Evolutionary conservation across 2,329 filamentous ascomycete species (phyloP).

Genomic region (Emergomyces africanus): DNA sequence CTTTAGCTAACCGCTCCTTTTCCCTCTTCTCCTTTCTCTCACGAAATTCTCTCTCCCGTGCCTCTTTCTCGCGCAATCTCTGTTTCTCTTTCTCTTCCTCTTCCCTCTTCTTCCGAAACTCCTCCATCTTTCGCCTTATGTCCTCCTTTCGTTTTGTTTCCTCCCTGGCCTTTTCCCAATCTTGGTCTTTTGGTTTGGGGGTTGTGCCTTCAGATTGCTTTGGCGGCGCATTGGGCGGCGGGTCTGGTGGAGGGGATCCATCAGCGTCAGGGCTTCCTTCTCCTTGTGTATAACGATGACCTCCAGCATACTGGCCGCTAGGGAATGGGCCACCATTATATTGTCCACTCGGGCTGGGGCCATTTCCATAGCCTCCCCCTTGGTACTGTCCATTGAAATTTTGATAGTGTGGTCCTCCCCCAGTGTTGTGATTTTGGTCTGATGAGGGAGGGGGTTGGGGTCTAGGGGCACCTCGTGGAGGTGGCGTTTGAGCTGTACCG

Average conservation of each 20-base stretch:
- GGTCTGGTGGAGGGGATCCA: constrained; percentile 2
- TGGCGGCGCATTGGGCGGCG: constrained; percentile 5
- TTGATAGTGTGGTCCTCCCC: constrained; percentile 16
- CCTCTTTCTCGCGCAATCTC: constrained; percentile 27
- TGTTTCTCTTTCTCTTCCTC: constrained; percentile 28
- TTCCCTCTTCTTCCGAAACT: constrained; percentile 25
- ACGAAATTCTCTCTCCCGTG: constrained; percentile 27
- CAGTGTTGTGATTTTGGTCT: constrained; percentile 11
- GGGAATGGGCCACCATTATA: constrained; percentile 24
- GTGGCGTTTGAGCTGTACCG: constrained; percentile 12
- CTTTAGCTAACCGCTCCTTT: constrained; percentile 12
- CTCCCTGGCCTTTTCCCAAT: constrained; percentile 20
- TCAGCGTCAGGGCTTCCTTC: neutral
- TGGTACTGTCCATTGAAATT: constrained; percentile 18
- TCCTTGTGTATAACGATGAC: constrained; percentile 6
- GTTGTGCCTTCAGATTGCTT: neutral
- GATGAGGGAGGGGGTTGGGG: constrained; percentile 14
- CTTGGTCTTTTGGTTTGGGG: constrained; percentile 6
- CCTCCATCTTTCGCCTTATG: constrained; percentile 22
- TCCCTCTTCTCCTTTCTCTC: constrained; percentile 30
- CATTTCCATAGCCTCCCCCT: constrained; percentile 15
- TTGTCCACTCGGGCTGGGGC: constrained; percentile 19
- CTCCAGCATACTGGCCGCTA: constrained; percentile 11
- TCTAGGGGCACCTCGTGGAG: constrained; percentile 9
- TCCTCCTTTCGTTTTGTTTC: constrained; percentile 28